Conservation (phyloP, 495 filamentous ascomycete species). For the Halenospora varia region DNA sequence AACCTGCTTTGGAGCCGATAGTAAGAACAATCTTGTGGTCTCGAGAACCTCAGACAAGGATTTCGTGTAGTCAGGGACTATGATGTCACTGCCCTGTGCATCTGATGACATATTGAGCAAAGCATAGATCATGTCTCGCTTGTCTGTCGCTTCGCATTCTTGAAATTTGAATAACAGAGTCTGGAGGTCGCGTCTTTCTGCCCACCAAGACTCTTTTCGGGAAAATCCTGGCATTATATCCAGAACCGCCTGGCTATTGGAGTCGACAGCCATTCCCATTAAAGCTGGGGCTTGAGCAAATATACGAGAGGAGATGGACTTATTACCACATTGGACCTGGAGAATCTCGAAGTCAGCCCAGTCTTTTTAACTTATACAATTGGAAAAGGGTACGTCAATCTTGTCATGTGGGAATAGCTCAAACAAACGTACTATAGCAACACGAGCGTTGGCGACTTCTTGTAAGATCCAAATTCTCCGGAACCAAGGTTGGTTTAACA, state of each 20-base stretch:
- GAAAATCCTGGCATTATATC: constrained; percentile 32
- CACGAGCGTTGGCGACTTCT: constrained; percentile 28
- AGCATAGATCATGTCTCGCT: constrained; percentile 32
- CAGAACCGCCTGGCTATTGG: constrained; percentile 29
- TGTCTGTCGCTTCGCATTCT: constrained; percentile 27
- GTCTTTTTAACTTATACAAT: too few relatives aligned
- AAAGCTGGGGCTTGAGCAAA: constrained; percentile 28
- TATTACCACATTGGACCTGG: constrained; percentile 22
- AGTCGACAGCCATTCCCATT: constrained; percentile 2
- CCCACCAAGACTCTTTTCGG: constrained; percentile 29
- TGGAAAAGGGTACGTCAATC: too few relatives aligned
- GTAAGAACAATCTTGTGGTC: constrained; percentile 5
- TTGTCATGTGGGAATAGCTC: not conserved
- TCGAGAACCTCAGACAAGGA: constrained; percentile 10
- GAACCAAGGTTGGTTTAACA: constrained; percentile 27
- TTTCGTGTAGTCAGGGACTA: constrained; percentile 23
- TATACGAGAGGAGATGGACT: constrained; percentile 21
- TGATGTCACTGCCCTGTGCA: constrained; percentile 8
- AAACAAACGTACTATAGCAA: constrained; percentile 11
- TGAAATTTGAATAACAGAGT: constrained; percentile 29
- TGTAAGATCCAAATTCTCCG: constrained; percentile 31
- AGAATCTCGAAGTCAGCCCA: not conserved
- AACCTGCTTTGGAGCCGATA: not conserved
- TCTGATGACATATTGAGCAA: constrained; percentile 30
- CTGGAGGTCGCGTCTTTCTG: constrained; percentile 20